phyloP scores from a whole-genome alignment of 1,139 yeast species.

The Casaregolazyma suthepensis region DNA sequence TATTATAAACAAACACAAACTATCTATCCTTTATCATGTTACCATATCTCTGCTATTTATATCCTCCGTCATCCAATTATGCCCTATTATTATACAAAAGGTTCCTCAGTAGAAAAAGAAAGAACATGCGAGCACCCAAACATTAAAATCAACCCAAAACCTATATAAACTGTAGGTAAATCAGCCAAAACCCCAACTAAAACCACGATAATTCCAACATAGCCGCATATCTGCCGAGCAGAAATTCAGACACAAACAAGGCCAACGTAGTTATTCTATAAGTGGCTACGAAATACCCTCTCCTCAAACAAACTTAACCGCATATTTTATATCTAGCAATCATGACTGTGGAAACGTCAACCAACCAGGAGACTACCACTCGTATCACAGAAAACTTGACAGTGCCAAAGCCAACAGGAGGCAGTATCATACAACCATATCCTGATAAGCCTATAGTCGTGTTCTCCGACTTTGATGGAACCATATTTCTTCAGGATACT shows the following conservation, averaged over 20 bases:
- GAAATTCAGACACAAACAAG: not conserved
- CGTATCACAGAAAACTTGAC: constrained; percentile 14
- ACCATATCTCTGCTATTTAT: not conserved
- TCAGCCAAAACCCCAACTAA: not conserved
- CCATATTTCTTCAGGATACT: constrained; percentile 41
- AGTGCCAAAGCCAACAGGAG: constrained; percentile 29
- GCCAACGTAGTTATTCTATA: not conserved
- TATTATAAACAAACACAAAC: not conserved
- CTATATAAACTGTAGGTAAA: not conserved
- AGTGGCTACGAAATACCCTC: not conserved
- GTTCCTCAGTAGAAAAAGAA: not conserved
- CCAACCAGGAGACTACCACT: not conserved
- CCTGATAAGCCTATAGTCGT: constrained; percentile 32
- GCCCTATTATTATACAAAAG: not conserved
- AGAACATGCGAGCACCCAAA: not conserved
- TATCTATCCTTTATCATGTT: no score
- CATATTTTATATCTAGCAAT: not conserved
- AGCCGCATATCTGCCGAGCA: not conserved
- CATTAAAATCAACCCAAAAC: not conserved
- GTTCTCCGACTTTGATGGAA: constrained; percentile 41
- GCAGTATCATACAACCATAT: constrained; percentile 27
- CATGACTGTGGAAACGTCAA: not conserved
- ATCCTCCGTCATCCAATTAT: not conserved
- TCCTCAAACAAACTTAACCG: not conserved
- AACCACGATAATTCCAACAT: not conserved